Evolutionary conservation across 306 rosid species (phyloP).

Genomic region (Glycine soja): DNA sequence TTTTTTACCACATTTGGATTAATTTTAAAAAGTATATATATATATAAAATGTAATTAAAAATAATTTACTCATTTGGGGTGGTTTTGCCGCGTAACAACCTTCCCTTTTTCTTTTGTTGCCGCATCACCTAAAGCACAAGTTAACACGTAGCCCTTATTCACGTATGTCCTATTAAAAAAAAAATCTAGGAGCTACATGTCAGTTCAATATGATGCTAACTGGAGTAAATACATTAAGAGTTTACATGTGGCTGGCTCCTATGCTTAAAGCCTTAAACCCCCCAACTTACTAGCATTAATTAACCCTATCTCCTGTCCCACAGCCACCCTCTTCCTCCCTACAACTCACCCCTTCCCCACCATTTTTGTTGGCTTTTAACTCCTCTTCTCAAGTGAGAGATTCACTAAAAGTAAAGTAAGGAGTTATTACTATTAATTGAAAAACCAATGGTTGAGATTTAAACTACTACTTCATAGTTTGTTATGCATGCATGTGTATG

Average conservation of each 20-base stretch:
- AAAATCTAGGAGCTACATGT: too few species aligned
- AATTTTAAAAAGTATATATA: neutral
- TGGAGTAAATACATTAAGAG: too few species aligned
- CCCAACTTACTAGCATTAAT: neutral
- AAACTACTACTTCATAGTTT: neutral
- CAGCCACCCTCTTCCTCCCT: too few species aligned
- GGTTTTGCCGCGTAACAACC: neutral
- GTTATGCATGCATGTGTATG: neutral
- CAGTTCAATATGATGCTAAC: too few species aligned
- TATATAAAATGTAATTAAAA: too few species aligned
- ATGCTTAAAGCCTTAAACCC: neutral
- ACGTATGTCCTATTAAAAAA: too few species aligned
- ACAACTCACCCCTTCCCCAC: neutral
- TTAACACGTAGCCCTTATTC: too few species aligned
- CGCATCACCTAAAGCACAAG: neutral
- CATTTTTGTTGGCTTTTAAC: neutral
- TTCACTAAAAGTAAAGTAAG: too few species aligned
- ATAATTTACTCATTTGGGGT: neutral
- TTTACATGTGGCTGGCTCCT: neutral
- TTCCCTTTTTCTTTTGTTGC: neutral
- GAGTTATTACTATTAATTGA: neutral
- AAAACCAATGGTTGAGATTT: neutral
- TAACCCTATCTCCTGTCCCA: too few species aligned
- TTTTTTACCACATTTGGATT: neutral
- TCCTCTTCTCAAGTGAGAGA: neutral